Evolutionary conservation across 345 rosid genomes (phyloP), one percentile per base, ranked within the genome.

Genomic region (Turritis glabra): DNA sequence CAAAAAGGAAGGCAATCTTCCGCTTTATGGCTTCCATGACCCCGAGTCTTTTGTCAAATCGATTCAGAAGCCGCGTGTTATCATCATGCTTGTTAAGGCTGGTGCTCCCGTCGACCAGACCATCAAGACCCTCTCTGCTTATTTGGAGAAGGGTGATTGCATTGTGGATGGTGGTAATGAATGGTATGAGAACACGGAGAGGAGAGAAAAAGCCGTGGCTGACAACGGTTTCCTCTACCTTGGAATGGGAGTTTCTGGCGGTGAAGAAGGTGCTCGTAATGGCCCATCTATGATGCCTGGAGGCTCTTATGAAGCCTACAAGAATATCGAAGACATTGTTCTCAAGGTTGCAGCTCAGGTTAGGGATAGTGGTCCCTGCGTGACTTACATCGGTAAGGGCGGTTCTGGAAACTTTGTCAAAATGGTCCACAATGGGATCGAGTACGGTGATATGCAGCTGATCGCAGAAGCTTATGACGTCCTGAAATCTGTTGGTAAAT

Each of bases 271-370:
- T 75, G 98, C 98, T 57, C 83, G 97, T 33, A 46, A 87, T 64
- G 97, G 98, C 0, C 98, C 98, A 19, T 91, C 96, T 23, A 10
- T 94, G 90, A 94, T 94, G 98, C 97, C 95, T 55, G 98, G 97
- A 68, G 96, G 97, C 26, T 94, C 98, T 12, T 83, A 81, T 23
- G 93, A 89, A 74, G 98, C 96, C 9, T 94, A 83, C 83, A 86
- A 89, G 82, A 58, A 89, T 70, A 87, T 94, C 5, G 96, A 94
- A 75, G 97, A 89, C 79, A 94, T 94, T 81, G 87, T 94, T 46
- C 88, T 89, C 55, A 89, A 89, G 84, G 98, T 94, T 73, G 90
- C 98, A 9, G 98, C 98, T 74, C 96, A 91, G 82, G 96, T 94
- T 73, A 86, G 86, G 3, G 96, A 86, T 53, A 91, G 97, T 76